Conservation (phyloP, 192 early-diverging fungal species). For the Backusella circina region DNA sequence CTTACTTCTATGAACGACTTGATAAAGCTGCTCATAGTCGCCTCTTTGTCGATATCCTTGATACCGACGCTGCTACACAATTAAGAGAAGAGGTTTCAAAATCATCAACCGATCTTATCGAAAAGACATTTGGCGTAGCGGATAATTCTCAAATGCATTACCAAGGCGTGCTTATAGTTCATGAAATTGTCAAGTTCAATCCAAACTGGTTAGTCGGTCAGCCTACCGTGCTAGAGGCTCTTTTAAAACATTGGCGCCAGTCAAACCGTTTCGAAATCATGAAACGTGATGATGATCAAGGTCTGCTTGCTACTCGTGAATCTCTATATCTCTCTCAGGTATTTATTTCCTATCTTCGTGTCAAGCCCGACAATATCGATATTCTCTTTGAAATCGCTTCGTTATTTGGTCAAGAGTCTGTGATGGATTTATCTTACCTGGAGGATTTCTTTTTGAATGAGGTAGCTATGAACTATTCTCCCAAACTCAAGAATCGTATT, state of each 20-base stretch:
- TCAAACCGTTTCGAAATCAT: constrained; percentile 40
- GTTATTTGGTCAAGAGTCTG: constrained; percentile 63
- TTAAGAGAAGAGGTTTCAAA: constrained; percentile 64
- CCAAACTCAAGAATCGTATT: constrained; percentile 62
- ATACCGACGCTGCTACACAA: constrained; percentile 47
- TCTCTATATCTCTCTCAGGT: constrained; percentile 66
- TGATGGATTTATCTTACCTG: constrained; percentile 60
- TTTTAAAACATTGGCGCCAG: constrained; percentile 44
- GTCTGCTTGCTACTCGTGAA: constrained; percentile 39
- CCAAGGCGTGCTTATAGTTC: constrained; percentile 58
- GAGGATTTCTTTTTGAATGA: constrained; percentile 71
- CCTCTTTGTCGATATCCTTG: constrained; percentile 62
- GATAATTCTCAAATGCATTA: constrained; percentile 41
- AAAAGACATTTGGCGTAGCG: constrained; percentile 32
- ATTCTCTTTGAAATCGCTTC: constrained; percentile 74
- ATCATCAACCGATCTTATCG: constrained; percentile 54
- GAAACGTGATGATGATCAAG: constrained; percentile 44
- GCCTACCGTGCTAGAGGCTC: constrained; percentile 46
- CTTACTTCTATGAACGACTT: constrained; percentile 79
- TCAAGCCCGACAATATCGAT: constrained; percentile 61
- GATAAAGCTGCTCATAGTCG: constrained; percentile 53
- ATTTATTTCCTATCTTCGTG: constrained; percentile 63
- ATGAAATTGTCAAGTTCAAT: constrained; percentile 49
- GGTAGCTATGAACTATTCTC: constrained; percentile 51
- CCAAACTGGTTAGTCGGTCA: constrained; percentile 47